Evolutionary conservation across 1,284 basidiomycete genomes (phyloP).

Genomic region (Austroboletus novae-zelandiae): DNA sequence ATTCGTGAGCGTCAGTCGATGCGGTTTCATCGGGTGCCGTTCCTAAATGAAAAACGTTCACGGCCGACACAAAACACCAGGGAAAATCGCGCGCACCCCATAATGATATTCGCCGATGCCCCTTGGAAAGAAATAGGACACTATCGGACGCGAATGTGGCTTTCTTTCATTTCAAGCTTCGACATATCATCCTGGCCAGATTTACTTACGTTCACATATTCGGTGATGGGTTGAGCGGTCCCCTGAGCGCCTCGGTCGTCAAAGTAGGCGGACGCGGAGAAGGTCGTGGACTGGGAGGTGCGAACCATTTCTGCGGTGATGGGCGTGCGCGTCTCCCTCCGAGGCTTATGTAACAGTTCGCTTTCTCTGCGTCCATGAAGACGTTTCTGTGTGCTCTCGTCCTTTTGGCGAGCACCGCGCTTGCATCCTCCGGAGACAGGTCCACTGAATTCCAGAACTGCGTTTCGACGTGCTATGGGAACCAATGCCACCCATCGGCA

Average conservation of each 20-base stretch:
- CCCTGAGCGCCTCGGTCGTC: conserved; percentile 67
- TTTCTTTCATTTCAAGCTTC: conserved; percentile 24
- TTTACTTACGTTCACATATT: conserved; percentile 63
- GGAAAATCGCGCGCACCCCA: conserved; percentile 59
- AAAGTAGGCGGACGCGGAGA: conserved; percentile 70
- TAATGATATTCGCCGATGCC: conserved; percentile 95
- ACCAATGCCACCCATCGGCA: conserved; percentile 31
- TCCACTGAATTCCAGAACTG: conserved; percentile 55
- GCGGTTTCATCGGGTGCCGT: conserved; percentile 98
- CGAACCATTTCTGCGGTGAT: conserved; percentile 36
- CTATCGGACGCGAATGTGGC: conserved; percentile 85
- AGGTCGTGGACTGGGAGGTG: conserved; percentile 53
- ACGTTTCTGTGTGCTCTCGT: conserved; percentile 12
- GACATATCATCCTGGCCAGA: conserved; percentile 26
- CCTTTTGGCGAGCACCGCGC: conserved; percentile 6
- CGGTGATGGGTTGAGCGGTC: conserved; percentile 69
- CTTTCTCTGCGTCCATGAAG: conserved; percentile 7
- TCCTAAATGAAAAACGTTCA: conserved; percentile 52
- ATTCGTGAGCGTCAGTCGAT: conserved; percentile 92
- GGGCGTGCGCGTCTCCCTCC: too few species aligned
- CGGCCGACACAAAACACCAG: background rate
- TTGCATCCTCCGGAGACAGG: conserved; percentile 59
- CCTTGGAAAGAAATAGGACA: conserved; percentile 95
- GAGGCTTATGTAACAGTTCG: conserved; percentile 18
- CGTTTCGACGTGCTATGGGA: conserved; percentile 39